Evolutionary conservation across 306 rosid species (phyloP).

Genomic region (Herpetospermum pedunculosum): DNA sequence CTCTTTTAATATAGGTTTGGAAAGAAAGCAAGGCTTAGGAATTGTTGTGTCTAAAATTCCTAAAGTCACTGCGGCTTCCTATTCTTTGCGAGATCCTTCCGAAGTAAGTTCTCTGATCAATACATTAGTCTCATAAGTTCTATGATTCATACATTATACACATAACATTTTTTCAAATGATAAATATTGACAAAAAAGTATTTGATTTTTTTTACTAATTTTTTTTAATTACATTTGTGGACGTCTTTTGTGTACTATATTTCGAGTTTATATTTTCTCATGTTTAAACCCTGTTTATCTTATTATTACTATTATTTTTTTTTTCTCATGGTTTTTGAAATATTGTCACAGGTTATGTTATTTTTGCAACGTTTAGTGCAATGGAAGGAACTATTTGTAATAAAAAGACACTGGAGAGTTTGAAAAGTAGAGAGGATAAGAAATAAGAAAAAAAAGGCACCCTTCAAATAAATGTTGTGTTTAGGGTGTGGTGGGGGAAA

Average conservation of each 20-base stretch:
- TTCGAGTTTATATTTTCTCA: background rate
- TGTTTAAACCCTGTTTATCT: background rate
- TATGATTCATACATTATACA: background rate
- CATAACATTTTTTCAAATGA: too few relatives aligned
- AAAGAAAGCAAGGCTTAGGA: slow-evolving; percentile 87
- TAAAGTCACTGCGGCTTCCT: slow-evolving; percentile 72
- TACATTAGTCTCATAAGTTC: too few relatives aligned
- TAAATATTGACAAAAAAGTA: too few relatives aligned
- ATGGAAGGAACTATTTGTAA: slow-evolving; percentile 5
- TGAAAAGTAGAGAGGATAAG: background rate
- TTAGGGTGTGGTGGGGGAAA: background rate
- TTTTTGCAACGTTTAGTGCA: slow-evolving; percentile 16
- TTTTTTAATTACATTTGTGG: too few relatives aligned
- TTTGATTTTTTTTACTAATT: too few relatives aligned
- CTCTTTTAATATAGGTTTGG: slow-evolving; percentile 36
- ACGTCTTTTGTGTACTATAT: too few relatives aligned
- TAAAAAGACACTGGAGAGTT: slow-evolving; percentile 5
- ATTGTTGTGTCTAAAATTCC: slow-evolving; percentile 84
- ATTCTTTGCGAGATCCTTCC: slow-evolving; percentile 76
- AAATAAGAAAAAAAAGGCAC: too few relatives aligned
- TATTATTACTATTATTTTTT: background rate
- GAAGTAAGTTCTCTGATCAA: too few relatives aligned
- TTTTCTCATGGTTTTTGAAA: background rate
- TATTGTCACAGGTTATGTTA: slow-evolving; percentile 5
- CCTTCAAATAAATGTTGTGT: background rate